Conservation (phyloP, 768 basidiomycete species). For the Amanita inopinata region DNA sequence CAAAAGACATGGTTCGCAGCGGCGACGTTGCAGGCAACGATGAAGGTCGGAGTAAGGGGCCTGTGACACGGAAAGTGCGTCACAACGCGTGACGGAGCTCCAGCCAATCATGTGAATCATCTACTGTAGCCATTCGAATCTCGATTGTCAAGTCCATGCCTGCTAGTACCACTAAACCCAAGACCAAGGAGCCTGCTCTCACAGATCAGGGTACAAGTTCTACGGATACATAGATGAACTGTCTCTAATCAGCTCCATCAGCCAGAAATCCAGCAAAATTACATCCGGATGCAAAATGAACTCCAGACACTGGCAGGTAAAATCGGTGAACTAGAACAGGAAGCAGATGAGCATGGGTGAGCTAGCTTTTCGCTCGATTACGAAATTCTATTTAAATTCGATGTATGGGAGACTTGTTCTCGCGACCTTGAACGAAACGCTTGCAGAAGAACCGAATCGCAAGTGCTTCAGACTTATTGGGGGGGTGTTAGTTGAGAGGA, state of each 20-base stretch:
- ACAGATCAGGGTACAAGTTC: conserved; percentile 75
- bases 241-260: conserved; percentile 31
- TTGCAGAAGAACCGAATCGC: conserved; percentile 76
- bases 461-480: conserved; percentile 97
- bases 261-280: conserved; percentile 81
- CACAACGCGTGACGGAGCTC: conserved; percentile 19
- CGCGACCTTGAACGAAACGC: conserved; percentile 73
- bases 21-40: conserved; percentile 33
- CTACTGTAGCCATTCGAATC: conserved; percentile 19
- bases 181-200: conserved; percentile 45
- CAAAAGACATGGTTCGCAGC: conserved; percentile 43
- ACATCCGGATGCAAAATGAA: conserved; percentile 76
- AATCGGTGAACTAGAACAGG: conserved; percentile 92
- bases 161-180: conserved; percentile 35
- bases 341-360: conserved; percentile 91
- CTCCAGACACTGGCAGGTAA: conserved; percentile 87
- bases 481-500: conserved; percentile 90
- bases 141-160: conserved; percentile 35
- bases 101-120: conserved; percentile 37
- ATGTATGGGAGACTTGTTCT: conserved; percentile 58
- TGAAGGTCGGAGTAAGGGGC: conserved; percentile 19
- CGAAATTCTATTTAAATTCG: not conserved
- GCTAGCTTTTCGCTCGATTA: conserved; percentile 21
- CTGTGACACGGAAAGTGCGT: conserved; percentile 26
- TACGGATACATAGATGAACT: conserved; percentile 12